Percentiles rank a stretch among this genome's conserved stretches.
phyloP scores from a whole-genome alignment of 129 eudicot species.

The Artemisia annua region DNA sequence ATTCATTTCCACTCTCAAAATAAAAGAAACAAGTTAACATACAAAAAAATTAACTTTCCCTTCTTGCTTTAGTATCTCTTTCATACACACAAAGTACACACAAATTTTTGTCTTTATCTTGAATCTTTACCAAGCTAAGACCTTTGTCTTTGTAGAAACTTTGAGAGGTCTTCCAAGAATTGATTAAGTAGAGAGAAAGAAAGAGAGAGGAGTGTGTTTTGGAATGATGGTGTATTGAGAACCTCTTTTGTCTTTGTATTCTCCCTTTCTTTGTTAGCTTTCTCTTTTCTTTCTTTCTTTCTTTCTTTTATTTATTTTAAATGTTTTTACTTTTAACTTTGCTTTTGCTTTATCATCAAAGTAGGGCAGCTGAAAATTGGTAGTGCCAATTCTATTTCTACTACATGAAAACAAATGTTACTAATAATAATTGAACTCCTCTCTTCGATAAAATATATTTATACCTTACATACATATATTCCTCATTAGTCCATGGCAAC shows the following conservation, averaged over 20 bases:
- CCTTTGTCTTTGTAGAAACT: slow-evolving; percentile 52
- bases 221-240: slow-evolving; percentile 68
- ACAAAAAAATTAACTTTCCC: slow-evolving; percentile 26
- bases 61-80: slow-evolving; percentile 18
- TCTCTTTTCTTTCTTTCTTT: slow-evolving; percentile 28
- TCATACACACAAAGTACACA: neutral
- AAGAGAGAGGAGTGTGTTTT: slow-evolving; percentile 35
- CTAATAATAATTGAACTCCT: slow-evolving; percentile 16
- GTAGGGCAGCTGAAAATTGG: slow-evolving; percentile 56
- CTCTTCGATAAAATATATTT: neutral
- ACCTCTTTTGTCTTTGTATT: slow-evolving; percentile 50
- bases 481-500: slow-evolving; percentile 13
- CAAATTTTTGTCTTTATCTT: slow-evolving; percentile 22
- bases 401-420: slow-evolving; percentile 6
- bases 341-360: slow-evolving; percentile 85
- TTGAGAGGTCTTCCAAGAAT: slow-evolving; percentile 46
- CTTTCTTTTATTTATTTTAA: slow-evolving; percentile 13
- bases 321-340: slow-evolving; percentile 44
- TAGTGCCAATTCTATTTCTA: slow-evolving; percentile 41
- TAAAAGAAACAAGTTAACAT: neutral
- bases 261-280: slow-evolving; percentile 58
- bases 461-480: neutral
- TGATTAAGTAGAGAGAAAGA: slow-evolving; percentile 42
- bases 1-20: slow-evolving; percentile 48
- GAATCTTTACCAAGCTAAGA: slow-evolving; percentile 29